phyloP scores from a whole-genome alignment of 768 basidiomycete genomes.

The Imleria badia region DNA sequence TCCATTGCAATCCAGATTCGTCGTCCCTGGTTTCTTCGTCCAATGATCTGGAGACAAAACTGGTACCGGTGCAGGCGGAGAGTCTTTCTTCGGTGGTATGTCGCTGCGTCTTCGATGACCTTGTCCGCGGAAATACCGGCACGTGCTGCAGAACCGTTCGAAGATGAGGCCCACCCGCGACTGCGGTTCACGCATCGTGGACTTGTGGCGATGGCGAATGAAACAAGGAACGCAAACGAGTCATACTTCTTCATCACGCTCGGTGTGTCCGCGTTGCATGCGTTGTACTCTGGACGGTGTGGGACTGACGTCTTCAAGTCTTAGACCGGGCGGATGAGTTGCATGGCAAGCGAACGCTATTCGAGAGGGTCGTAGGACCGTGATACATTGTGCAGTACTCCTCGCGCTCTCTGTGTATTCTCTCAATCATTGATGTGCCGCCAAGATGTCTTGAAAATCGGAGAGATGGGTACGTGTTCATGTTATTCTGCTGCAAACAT shows the following conservation, averaged over 20 bases:
- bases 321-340: slow-evolving; percentile 89
- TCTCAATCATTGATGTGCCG: neutral
- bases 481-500: neutral
- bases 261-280: slow-evolving; percentile 42
- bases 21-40: slow-evolving; percentile 89
- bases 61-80: slow-evolving; percentile 88
- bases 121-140: neutral
- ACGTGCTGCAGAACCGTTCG: slow-evolving; percentile 71
- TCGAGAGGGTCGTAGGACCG: slow-evolving; percentile 88
- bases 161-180: slow-evolving; percentile 92
- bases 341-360: slow-evolving; percentile 92
- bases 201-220: slow-evolving; percentile 92
- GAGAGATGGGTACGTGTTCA: slow-evolving; percentile 68
- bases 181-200: slow-evolving; percentile 89
- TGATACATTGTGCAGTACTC: slow-evolving; percentile 83
- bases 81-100: slow-evolving; percentile 90
- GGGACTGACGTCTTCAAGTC: neutral
- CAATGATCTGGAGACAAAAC: slow-evolving; percentile 96
- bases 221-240: slow-evolving; percentile 81
- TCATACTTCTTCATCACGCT: slow-evolving; percentile 97
- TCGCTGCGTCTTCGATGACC: neutral
- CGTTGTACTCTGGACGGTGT: too few relatives aligned
- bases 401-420: neutral
- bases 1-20: slow-evolving; percentile 38
- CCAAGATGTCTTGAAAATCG: slow-evolving; percentile 88